Conservation (phyloP, 108 stramenopile genomes). For the Aureococcus anophagefferens region DNA sequence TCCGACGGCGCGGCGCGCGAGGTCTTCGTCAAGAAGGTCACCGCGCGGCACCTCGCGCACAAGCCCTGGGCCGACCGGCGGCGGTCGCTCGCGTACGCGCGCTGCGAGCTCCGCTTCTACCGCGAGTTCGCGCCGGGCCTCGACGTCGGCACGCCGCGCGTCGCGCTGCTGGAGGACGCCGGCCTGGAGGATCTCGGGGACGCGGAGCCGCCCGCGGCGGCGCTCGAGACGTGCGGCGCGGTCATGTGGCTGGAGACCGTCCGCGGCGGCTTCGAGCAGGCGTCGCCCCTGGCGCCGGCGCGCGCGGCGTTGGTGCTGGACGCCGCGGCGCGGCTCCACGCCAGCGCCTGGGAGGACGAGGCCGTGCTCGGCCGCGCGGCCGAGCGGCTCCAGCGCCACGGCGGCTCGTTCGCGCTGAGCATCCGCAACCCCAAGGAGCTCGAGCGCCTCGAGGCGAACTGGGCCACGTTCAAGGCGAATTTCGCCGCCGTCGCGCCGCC, state of each 20-base stretch:
- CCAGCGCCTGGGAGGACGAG: constrained; percentile 50
- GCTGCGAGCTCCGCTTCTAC: constrained; percentile 69
- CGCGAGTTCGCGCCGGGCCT: constrained; percentile 43
- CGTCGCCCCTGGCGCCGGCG: constrained; percentile 44
- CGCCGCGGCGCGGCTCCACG: constrained; percentile 59
- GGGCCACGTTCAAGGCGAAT: constrained; percentile 43
- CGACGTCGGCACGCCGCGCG: too few relatives aligned
- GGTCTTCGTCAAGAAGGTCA: constrained; percentile 31
- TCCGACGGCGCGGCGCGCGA: not conserved
- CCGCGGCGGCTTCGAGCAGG: constrained; percentile 50
- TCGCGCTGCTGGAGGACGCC: too few relatives aligned
- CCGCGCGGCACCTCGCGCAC: constrained; percentile 24
- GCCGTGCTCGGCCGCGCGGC: constrained; percentile 35
- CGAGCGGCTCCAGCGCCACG: constrained; percentile 33
- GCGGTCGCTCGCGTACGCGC: constrained; percentile 54
- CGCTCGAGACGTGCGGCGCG: constrained; percentile 19
- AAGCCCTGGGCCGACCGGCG: constrained; percentile 62
- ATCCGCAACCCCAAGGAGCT: constrained; percentile 62
- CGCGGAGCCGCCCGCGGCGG: not conserved
- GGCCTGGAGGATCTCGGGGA: constrained; percentile 4
- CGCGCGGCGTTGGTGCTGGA: constrained; percentile 40
- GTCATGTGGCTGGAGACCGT: constrained; percentile 24
- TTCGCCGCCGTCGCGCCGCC: constrained; percentile 14
- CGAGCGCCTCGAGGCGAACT: constrained; percentile 37
- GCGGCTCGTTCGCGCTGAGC: constrained; percentile 56